Evolutionary conservation across 352 stramenopile species (phyloP).

Genomic region (Pythium rhizo-oryzae): DNA sequence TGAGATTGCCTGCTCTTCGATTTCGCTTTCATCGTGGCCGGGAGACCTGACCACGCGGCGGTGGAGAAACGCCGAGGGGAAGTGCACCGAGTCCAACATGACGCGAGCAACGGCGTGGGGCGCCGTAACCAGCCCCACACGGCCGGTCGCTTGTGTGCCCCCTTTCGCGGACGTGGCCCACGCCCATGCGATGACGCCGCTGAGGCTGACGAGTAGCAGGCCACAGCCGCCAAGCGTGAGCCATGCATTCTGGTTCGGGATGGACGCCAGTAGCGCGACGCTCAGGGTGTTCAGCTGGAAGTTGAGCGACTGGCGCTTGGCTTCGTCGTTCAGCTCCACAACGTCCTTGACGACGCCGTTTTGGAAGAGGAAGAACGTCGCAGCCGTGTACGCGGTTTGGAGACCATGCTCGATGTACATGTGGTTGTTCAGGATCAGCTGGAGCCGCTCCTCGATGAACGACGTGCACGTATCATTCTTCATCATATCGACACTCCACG

Average conservation of each 20-base stretch:
- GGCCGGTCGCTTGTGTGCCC: not conserved
- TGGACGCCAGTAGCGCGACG: not conserved
- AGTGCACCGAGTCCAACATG: too few relatives aligned
- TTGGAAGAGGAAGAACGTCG: conserved; percentile 11
- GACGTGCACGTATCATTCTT: not conserved
- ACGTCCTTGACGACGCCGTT: conserved; percentile 1
- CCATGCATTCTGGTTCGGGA: not conserved
- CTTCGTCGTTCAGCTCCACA: not conserved
- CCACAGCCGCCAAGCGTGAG: conserved; percentile 1
- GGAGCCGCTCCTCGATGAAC: not conserved
- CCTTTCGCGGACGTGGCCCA: not conserved
- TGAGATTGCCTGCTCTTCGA: too few relatives aligned
- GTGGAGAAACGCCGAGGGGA: too few relatives aligned
- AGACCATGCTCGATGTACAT: conserved; percentile 8
- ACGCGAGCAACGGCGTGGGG: not conserved
- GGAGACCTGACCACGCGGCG: too few relatives aligned
- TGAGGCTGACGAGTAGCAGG: not conserved
- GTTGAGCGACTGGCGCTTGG: not conserved
- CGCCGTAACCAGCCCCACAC: not conserved
- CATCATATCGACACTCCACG: not conserved
- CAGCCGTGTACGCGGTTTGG: conserved; percentile 9
- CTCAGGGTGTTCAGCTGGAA: not conserved
- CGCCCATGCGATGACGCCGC: not conserved
- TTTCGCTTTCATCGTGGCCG: too few relatives aligned
- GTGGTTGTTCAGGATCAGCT: not conserved